Evolutionary conservation across 139 green algal genomes (phyloP), one percentile per base, ranked within the genome.

Genomic region (Zygnema circumcarinatum): DNA sequence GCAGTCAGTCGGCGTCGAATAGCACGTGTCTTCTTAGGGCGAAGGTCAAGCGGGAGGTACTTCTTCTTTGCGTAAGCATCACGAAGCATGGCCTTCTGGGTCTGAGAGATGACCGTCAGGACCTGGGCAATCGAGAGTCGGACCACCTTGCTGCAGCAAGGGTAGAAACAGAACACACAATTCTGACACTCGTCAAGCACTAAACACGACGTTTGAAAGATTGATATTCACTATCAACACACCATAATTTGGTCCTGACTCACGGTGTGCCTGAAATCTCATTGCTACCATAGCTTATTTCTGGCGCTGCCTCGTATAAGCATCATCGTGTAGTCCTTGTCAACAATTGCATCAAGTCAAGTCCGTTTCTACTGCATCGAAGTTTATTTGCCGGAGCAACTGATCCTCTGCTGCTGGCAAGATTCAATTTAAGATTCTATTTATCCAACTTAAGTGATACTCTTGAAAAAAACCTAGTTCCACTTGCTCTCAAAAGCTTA

Each of bases 21-120:
- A 72, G 97, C 97, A 74, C 97, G 95, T 22, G 97, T 99, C 96
- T 98, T 98, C 95, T 98, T 99, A 33, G 85, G 54, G 54, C 97
- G 93, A 79, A 99, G 93, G 91, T 99, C 97, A 41, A 99, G 91
- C 33, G 97, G 97, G 74, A 97, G 73, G 91, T 96, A 96, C 85
- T 97, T 96, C 95, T 97, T 98, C 67, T 96, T 95, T 78, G 94
- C 54, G 82, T 93, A 95, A 2, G 91, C 94, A 42, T 96, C 93
- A 56, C 95, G 91, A 38, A 99, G 92, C 1, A 95, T 95, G 3
- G 89, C 84, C 42, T 94, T 94, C 95, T 98, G 95, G 79, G 95
- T 98, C 88, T 98, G 95, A 89, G 92, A 94, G 89, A 98, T 96
- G 39, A 99, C 96, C 11, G 97, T 99, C 83, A 98, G 88, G 54